phyloP scores from a whole-genome alignment of 257 asterid species.

The Nicotiana knightiana region DNA sequence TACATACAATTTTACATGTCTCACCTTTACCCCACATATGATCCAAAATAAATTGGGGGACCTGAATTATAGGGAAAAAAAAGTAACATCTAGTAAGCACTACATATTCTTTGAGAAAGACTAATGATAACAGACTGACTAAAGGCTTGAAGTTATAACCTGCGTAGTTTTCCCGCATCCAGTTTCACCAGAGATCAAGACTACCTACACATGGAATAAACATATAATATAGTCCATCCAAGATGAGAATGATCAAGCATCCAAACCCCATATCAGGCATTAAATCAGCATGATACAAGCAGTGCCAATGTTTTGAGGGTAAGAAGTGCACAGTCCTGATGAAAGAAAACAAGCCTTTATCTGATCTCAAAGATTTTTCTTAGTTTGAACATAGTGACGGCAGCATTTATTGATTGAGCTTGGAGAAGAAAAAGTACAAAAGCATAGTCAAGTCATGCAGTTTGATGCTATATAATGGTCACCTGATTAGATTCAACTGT shows the following conservation, averaged over 20 bases:
- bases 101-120: background rate
- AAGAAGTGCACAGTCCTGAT: background rate
- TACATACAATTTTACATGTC: slow-evolving; percentile 79
- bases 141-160: slow-evolving; percentile 35
- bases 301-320: slow-evolving; percentile 2
- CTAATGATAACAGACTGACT: background rate
- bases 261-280: slow-evolving; percentile 11
- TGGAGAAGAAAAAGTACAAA: background rate
- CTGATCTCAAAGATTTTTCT: background rate
- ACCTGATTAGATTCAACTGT: slow-evolving; percentile 78
- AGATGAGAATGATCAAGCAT: background rate
- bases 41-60: slow-evolving; percentile 88
- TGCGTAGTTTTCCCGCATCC: slow-evolving; percentile 98
- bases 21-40: slow-evolving; percentile 82
- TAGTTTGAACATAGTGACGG: background rate
- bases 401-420: background rate
- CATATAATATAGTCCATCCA: background rate
- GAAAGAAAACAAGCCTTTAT: background rate
- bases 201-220: slow-evolving; percentile 50
- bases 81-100: background rate
- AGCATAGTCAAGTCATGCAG: background rate
- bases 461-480: slow-evolving; percentile 6
- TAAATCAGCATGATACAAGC: background rate
- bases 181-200: slow-evolving; percentile 94
- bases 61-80: slow-evolving; percentile 37